Base-by-base conservation (phyloP, 1,139 yeast genomes). In the Diutina mesorugosa region DNA sequence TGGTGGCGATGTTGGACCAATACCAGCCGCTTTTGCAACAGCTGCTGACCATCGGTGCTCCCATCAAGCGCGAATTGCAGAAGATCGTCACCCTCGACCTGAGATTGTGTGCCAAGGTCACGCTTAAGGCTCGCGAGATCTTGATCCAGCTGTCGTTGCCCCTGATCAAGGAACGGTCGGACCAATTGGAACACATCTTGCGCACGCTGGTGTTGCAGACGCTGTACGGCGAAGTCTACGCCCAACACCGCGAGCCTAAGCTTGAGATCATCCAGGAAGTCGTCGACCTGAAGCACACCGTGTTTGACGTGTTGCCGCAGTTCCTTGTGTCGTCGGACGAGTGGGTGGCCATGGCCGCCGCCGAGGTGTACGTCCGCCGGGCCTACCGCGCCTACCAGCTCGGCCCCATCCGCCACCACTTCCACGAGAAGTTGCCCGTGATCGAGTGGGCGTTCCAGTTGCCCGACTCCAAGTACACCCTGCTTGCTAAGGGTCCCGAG, bases 71-170 rank as follows among this genome's bases (percentile, higher is more conserved):
- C 29, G 78, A 89, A 10, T 80, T 93, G 72, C 86, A 84, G 72
- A 78, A 81, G 59, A 76, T 95, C 63, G 96, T 90, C 58, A 95
- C 88, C 69, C 79, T 93, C 63, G 98, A 91, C 66, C 80, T 93
- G 47, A 86, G 97, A 69, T 83, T 89, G 16, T 84, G 96, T 55
- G 93, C 96, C 45, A 93, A 91, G 77, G 97, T 93, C 57, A 89
- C 96, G n/a, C 79, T 93, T 67, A 90, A 90, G 71, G 97, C 97
- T 1, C 85, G 98, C 70, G 99, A 95, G 73, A 87, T 93, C 61
- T 81, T 93, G 66, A 93, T 93, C 65, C 97, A 91, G 76, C 91
- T 97, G 69, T 90, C 98, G 50, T 79, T 93, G 72, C 99, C 99
- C 54, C 90, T 98, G 6, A 85, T 90, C 62, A 85, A 88, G 71